Evolutionary conservation across 352 stramenopile genomes (phyloP).

Genomic region (Poterioochromonas sp.): DNA sequence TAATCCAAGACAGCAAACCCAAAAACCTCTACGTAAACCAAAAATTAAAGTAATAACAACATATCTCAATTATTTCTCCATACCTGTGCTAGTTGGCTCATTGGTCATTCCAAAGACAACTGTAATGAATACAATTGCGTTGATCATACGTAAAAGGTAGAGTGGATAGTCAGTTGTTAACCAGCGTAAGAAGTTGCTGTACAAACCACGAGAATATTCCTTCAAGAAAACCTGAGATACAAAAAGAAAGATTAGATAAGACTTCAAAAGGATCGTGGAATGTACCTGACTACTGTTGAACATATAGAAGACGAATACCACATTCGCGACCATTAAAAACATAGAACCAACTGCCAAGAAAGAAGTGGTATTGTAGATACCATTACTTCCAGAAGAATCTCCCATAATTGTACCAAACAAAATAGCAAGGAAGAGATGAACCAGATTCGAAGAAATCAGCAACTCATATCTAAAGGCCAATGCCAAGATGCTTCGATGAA

Average conservation of each 20-base stretch:
- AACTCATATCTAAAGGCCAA: background rate
- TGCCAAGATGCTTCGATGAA: background rate
- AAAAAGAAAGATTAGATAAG: no score
- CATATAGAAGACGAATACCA: conserved; percentile 8
- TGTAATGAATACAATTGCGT: background rate
- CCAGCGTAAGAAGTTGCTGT: conserved; percentile 1
- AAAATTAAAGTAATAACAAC: background rate
- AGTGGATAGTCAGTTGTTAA: background rate
- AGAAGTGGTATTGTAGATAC: background rate
- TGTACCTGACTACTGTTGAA: conserved; percentile 9
- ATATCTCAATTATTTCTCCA: background rate
- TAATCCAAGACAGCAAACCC: background rate
- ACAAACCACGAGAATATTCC: conserved; percentile 9
- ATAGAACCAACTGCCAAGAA: background rate
- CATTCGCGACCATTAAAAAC: background rate
- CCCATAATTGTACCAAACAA: conserved; percentile 21
- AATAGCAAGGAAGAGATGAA: background rate
- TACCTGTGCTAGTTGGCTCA: background rate
- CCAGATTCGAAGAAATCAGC: background rate
- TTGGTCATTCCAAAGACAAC: background rate
- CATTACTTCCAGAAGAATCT: background rate
- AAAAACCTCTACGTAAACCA: background rate
- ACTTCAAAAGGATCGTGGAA: no score
- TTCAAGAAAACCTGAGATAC: conserved; percentile 11
- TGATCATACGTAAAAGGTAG: background rate